These are phyloP conservation scores for Manihot esculenta DNA, from an alignment of 441 rosid genomes.

Conservation along the genomic window DNA sequence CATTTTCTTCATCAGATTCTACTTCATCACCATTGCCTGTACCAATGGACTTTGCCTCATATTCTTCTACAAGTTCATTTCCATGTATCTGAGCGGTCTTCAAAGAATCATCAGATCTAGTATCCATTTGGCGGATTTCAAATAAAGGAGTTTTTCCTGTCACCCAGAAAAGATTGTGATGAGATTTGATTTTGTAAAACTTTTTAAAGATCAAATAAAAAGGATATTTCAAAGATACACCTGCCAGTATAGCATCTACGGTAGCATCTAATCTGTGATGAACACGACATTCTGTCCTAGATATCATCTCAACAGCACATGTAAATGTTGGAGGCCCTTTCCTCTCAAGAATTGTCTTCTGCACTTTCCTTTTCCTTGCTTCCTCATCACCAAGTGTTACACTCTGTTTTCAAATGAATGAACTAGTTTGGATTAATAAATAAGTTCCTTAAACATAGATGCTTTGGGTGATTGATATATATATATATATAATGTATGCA, in stretches of 20 bases:
- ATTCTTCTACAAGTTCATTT: slow-evolving; percentile 40
- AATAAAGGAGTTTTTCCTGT: slow-evolving; percentile 75
- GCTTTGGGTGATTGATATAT: background rate
- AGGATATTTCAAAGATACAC: slow-evolving; percentile 27
- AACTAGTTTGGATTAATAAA: slow-evolving; percentile 15
- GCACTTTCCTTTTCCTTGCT: slow-evolving; percentile 90
- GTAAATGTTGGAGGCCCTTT: slow-evolving; percentile 88
- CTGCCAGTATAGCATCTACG: slow-evolving; percentile 85
- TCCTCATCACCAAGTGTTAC: slow-evolving; percentile 96
- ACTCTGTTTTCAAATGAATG: slow-evolving; percentile 50
- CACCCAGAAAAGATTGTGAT: slow-evolving; percentile 17
- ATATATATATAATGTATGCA: background rate
- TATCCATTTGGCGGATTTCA: slow-evolving; percentile 69
- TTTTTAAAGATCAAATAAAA: background rate
- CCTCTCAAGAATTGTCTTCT: slow-evolving; percentile 93
- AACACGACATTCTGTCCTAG: slow-evolving; percentile 75
- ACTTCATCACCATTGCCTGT: slow-evolving; percentile 34
- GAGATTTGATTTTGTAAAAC: slow-evolving; percentile 1
- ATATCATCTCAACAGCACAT: slow-evolving; percentile 88
- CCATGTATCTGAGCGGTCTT: slow-evolving; percentile 34
- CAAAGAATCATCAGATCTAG: slow-evolving; percentile 43
- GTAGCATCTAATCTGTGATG: slow-evolving; percentile 86
- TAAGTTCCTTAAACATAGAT: background rate
- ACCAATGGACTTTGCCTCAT: slow-evolving; percentile 30
- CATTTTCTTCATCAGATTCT: slow-evolving; percentile 57